Percentiles rank a stretch among this genome's conserved stretches.
Conservation (phyloP, 164 flowering plant genomes). For the Akebia trifoliata region DNA sequence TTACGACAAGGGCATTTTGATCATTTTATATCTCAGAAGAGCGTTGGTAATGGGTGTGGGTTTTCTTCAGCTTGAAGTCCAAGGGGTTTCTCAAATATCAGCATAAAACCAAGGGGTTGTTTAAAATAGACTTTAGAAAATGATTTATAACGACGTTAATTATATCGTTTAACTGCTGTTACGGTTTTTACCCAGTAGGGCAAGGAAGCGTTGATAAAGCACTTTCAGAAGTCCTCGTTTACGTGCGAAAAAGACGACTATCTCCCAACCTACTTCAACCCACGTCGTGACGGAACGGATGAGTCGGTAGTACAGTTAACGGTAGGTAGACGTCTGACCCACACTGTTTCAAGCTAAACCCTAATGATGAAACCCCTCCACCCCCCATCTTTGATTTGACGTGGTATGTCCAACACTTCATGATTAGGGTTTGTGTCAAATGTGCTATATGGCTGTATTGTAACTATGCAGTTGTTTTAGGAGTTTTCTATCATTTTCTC, state of each 20-base stretch:
- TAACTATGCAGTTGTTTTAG: too few species aligned
- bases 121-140: too few species aligned
- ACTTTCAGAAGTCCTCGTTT: slow-evolving; percentile 35
- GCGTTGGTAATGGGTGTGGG: too few species aligned
- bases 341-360: too few species aligned
- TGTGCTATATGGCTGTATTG: too few species aligned
- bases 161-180: not conserved
- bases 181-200: slow-evolving; percentile 32
- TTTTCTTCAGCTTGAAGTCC: not conserved
- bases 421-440: too few species aligned
- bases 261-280: slow-evolving; percentile 45
- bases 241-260: slow-evolving; percentile 43
- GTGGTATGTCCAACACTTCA: too few species aligned
- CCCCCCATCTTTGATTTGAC: too few species aligned
- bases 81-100: not conserved
- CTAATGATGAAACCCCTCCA: too few species aligned
- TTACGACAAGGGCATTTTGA: too few species aligned
- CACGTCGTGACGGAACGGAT: slow-evolving; percentile 49
- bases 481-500: not conserved
- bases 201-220: slow-evolving; percentile 39
- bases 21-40: too few species aligned
- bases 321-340: slow-evolving; percentile 17
- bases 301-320: slow-evolving; percentile 1
- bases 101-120: not conserved
- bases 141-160: too few species aligned